These are phyloP conservation scores for Neotropicomus parvogracilis DNA, from an alignment of 1,284 basidiomycete genomes.

Conservation along the genomic window DNA sequence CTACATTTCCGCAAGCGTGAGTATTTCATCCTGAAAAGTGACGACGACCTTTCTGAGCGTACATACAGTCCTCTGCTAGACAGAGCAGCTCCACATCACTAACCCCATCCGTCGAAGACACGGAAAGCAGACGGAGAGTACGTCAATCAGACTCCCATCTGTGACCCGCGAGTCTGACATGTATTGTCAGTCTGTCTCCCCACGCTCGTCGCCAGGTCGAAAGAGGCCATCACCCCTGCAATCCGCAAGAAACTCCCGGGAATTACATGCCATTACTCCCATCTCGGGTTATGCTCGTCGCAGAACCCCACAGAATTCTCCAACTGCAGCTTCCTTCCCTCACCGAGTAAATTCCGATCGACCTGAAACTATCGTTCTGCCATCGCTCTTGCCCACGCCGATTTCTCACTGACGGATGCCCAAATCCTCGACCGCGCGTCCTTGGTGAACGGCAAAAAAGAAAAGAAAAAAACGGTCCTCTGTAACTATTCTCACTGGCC, in stretches of 20 bases:
- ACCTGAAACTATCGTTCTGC: slow-evolving; percentile 37
- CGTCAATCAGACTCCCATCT: slow-evolving; percentile 15
- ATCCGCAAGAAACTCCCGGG: slow-evolving; percentile 30
- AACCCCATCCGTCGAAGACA: slow-evolving; percentile 22
- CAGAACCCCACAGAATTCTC: slow-evolving; percentile 69
- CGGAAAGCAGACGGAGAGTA: slow-evolving; percentile 26
- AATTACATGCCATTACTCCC: slow-evolving; percentile 51
- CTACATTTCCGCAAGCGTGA: slow-evolving; percentile 54
- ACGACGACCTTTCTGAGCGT: slow-evolving; percentile 4
- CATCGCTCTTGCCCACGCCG: slow-evolving; percentile 22
- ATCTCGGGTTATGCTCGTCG: slow-evolving; percentile 75
- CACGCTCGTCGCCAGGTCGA: slow-evolving; percentile 42
- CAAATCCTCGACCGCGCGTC: not conserved
- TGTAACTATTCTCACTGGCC: slow-evolving; percentile 1
- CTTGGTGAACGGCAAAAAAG: not conserved
- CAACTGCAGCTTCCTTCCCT: slow-evolving; percentile 61
- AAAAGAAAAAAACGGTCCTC: not conserved
- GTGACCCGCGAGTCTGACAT: slow-evolving; percentile 15
- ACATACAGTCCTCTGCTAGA: slow-evolving; percentile 22
- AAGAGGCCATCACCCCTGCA: slow-evolving; percentile 29
- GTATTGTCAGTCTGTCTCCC: slow-evolving; percentile 40
- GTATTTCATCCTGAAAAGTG: slow-evolving; percentile 25
- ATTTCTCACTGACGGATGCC: slow-evolving; percentile 23
- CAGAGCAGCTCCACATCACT: slow-evolving; percentile 25
- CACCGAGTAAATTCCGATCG: slow-evolving; percentile 33